phyloP scores from a whole-genome alignment of 2,329 filamentous ascomycete species.

The Elsinoe necatrix region DNA sequence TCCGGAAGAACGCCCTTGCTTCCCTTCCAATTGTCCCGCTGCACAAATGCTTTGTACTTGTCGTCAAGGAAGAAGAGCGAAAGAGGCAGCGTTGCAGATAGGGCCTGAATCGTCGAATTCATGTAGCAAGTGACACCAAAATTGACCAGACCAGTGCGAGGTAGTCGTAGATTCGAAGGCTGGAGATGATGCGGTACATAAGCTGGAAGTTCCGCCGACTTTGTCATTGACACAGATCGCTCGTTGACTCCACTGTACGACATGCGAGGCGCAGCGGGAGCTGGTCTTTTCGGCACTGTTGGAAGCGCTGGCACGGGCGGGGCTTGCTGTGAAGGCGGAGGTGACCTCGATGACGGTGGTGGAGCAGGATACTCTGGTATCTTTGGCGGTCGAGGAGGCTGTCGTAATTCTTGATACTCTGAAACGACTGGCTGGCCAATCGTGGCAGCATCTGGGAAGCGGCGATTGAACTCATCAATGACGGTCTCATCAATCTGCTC shows the following conservation, averaged over 20 bases:
- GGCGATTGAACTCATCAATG: conserved; percentile 75
- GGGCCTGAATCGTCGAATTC: conserved; percentile 78
- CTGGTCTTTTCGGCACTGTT: conserved; percentile 52
- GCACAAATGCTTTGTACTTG: conserved; percentile 52
- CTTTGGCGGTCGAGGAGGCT: conserved; percentile 33
- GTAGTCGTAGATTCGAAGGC: conserved; percentile 39
- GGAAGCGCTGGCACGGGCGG: conserved; percentile 29
- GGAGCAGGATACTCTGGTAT: conserved; percentile 26
- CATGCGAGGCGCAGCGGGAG: conserved; percentile 48
- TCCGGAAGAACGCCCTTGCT: conserved; percentile 56
- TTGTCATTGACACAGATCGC: conserved; percentile 33
- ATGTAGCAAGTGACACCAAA: conserved; percentile 82
- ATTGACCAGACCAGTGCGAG: conserved; percentile 69
- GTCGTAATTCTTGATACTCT: conserved; percentile 19
- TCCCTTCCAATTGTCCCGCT: conserved; percentile 54
- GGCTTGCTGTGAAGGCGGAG: conserved; percentile 29
- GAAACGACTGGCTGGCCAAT: conserved; percentile 33
- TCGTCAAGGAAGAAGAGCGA: conserved; percentile 57
- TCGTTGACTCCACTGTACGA: conserved; percentile 78
- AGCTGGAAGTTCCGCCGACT: conserved; percentile 32
- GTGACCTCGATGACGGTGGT: conserved; percentile 28
- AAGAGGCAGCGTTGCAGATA: conserved; percentile 61
- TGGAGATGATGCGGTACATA: conserved; percentile 40
- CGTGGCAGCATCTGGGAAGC: conserved; percentile 64
- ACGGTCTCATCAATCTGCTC: conserved; percentile 38